These are phyloP conservation scores for Zasmidium angulare DNA, from an alignment of 2,329 filamentous ascomycete genomes.

Conservation along the genomic window DNA sequence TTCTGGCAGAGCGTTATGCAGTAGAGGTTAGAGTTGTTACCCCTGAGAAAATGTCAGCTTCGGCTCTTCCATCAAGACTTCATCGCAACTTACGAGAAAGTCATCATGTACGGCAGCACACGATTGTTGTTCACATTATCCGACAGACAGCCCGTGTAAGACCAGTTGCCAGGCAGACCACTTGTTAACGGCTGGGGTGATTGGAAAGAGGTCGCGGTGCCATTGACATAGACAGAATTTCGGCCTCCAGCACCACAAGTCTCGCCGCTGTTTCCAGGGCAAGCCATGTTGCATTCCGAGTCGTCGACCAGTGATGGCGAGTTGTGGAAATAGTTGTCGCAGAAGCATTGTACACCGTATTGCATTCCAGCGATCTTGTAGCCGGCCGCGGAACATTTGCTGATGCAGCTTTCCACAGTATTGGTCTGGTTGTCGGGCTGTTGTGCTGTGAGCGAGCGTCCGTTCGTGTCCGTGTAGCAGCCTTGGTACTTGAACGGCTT, in stretches of 20 bases:
- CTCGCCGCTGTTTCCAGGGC: slow-evolving; percentile 28
- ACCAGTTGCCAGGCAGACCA: slow-evolving; percentile 24
- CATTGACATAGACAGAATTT: slow-evolving; percentile 31
- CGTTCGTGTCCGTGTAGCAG: slow-evolving; percentile 29
- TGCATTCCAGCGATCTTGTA: slow-evolving; percentile 37
- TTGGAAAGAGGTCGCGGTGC: slow-evolving; percentile 19
- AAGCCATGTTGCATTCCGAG: slow-evolving; percentile 32
- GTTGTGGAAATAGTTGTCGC: slow-evolving; percentile 31
- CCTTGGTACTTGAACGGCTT: slow-evolving; percentile 24
- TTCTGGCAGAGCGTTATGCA: slow-evolving; percentile 27
- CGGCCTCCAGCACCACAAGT: slow-evolving; percentile 32
- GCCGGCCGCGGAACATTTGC: slow-evolving; percentile 28
- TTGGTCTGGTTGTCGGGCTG: slow-evolving; percentile 18
- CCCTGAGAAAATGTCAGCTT: not conserved
- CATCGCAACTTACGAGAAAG: slow-evolving; percentile 10
- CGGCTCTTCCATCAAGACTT: not conserved
- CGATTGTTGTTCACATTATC: slow-evolving; percentile 27
- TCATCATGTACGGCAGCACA: slow-evolving; percentile 22
- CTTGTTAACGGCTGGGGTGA: slow-evolving; percentile 18
- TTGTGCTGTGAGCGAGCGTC: slow-evolving; percentile 18
- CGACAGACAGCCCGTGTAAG: slow-evolving; percentile 30
- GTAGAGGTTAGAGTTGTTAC: slow-evolving; percentile 28
- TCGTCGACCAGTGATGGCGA: slow-evolving; percentile 23
- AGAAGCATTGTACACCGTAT: slow-evolving; percentile 35
- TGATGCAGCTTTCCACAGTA: slow-evolving; percentile 30